phyloP scores from a whole-genome alignment of 2,329 filamentous ascomycete species.

The Leptoxyphium fumago region DNA sequence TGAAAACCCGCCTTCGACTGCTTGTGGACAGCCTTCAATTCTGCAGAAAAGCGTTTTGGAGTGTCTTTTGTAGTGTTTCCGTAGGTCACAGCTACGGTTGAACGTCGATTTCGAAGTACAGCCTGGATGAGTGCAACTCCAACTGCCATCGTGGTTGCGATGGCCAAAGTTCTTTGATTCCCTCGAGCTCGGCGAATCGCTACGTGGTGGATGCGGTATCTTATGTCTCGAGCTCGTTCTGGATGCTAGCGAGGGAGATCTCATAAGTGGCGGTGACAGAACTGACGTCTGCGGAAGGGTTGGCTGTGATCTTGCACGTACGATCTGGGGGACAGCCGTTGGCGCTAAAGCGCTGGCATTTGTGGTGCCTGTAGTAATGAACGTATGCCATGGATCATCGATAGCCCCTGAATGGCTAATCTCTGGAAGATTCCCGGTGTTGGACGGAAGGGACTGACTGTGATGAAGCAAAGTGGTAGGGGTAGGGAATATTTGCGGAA shows the following conservation, averaged over 20 bases:
- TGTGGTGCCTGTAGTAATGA: background rate
- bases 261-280: background rate
- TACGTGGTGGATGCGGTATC: constrained; percentile 3
- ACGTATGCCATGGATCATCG: background rate
- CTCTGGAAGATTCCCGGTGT: background rate
- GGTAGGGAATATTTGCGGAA: background rate
- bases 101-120: constrained; percentile 46
- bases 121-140: constrained; percentile 44
- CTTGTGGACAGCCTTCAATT: constrained; percentile 42
- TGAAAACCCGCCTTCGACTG: constrained; percentile 42
- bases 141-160: constrained; percentile 33
- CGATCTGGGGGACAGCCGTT: too few species aligned
- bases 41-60: constrained; percentile 48
- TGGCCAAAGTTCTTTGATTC: constrained; percentile 25
- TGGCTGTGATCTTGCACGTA: background rate
- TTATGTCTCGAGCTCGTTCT: background rate
- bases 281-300: background rate
- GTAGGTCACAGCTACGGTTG: constrained; percentile 44
- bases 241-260: background rate
- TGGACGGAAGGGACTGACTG: background rate
- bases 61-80: constrained; percentile 49
- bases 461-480: background rate
- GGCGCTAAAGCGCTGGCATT: background rate
- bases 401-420: background rate
- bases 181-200: constrained; percentile 16